Percentiles rank a stretch among this genome's conserved stretches.
phyloP scores from a whole-genome alignment of 148 eudicot species.

The Dianthus caryophyllus region DNA sequence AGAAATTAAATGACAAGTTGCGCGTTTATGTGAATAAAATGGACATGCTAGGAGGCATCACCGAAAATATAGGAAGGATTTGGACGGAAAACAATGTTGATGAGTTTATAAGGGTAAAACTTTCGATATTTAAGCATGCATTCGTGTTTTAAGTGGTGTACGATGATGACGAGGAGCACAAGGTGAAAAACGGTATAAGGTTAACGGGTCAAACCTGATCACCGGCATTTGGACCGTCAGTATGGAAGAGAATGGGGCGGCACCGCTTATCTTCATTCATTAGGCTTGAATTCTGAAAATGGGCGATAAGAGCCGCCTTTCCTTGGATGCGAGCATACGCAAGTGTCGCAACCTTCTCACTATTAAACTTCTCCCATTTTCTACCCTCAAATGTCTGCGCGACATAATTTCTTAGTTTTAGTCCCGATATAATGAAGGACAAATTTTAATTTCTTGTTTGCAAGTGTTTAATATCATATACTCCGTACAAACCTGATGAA shows the following conservation, averaged over 20 bases:
- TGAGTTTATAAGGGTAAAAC: neutral
- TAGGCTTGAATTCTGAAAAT: slow-evolving; percentile 82
- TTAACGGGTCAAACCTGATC: slow-evolving; percentile 45
- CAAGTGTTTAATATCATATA: too few species aligned
- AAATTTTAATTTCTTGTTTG: neutral
- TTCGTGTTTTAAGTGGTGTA: neutral
- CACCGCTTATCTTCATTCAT: slow-evolving; percentile 88
- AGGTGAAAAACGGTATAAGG: neutral
- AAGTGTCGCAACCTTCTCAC: slow-evolving; percentile 73
- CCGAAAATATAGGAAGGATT: too few species aligned
- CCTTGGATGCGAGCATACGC: slow-evolving; percentile 87
- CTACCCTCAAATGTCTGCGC: slow-evolving; percentile 66
- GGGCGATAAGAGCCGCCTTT: slow-evolving; percentile 66
- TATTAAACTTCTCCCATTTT: slow-evolving; percentile 82
- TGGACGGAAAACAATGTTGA: too few species aligned
- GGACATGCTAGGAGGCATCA: too few species aligned
- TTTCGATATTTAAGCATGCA: neutral
- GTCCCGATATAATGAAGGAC: neutral
- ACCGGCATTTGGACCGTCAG: slow-evolving; percentile 76
- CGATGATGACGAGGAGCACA: neutral
- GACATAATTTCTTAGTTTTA: slow-evolving; percentile 4
- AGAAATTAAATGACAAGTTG: too few species aligned
- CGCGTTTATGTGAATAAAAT: too few species aligned
- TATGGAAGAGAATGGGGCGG: slow-evolving; percentile 70
- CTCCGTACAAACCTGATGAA: slow-evolving; percentile 50